These are phyloP conservation scores for Neurospora crassa DNA, from an alignment of 2,329 filamentous ascomycete genomes.

Conservation along the genomic window DNA sequence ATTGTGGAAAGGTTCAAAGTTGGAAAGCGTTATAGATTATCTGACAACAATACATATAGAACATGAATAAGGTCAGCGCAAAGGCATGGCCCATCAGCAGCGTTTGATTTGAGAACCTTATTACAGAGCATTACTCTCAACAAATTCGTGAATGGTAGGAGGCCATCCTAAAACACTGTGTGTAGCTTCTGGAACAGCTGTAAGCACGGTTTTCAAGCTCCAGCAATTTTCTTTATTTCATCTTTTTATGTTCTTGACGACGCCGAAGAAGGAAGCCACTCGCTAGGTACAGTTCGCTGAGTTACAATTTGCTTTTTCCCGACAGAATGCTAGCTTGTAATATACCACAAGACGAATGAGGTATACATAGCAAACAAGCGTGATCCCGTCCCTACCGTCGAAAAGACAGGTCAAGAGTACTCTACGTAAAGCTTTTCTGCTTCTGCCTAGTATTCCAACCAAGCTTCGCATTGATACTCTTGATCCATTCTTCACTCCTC, in stretches of 20 bases:
- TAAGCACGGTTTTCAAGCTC: neutral
- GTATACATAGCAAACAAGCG: neutral
- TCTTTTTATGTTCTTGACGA: neutral
- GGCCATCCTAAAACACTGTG: neutral
- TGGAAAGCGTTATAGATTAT: neutral
- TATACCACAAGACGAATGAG: neutral
- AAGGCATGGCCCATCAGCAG: neutral
- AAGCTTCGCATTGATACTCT: slow-evolving; percentile 68
- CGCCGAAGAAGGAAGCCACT: neutral
- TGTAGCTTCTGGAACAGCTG: neutral
- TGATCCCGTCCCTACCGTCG: neutral
- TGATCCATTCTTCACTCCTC: slow-evolving; percentile 70
- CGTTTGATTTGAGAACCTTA: neutral
- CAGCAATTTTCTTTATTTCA: neutral
- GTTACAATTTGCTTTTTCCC: neutral
- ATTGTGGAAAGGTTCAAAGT: neutral
- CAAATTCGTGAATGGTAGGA: neutral
- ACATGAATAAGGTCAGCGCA: neutral
- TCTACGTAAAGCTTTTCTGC: slow-evolving; percentile 51
- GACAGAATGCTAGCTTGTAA: neutral
- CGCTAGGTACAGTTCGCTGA: neutral
- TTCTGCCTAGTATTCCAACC: slow-evolving; percentile 75
- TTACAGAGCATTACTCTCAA: neutral
- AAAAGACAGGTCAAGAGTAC: slow-evolving; percentile 28
- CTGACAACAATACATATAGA: neutral